Evolutionary conservation across 2,329 filamentous ascomycete species (phyloP), one percentile per base, ranked within the genome.

Genomic region (Ceratocystis cacaofunesta): DNA sequence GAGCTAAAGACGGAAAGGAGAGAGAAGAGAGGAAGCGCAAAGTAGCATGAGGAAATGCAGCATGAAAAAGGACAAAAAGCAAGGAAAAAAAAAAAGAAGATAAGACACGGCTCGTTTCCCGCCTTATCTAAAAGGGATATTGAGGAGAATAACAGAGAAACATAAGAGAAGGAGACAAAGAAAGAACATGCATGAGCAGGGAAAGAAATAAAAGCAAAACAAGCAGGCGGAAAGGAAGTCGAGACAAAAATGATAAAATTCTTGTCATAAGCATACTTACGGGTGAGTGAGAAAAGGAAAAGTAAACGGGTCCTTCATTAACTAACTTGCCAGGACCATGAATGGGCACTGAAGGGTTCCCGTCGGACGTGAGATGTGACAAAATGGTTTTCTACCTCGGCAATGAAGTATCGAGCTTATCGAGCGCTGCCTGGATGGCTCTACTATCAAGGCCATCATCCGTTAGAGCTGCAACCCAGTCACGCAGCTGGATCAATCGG

Each of bases 381-480:
- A 15, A 41, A 41, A 41, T 41, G 36, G 3, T 1, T 32, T 8
- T n/a, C 41, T 73, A 74, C 77, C 69, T 76, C 25, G 77, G 75
- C 64, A 76, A 76, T 15, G 79, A 80, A 61, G 75, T 72, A 69
- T 85, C 82, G 69, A 85, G 72, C 67, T 74, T 75, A 66, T 78
- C 71, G 68, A 84, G 85, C 0, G 83, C 82, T 61, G 76, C 74
- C 72, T 88, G 84, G 61, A 89, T 73, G 28, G 85, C 82, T 72
- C 78, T 82, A 69, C 77, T 77, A 73, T 90, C 87, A 69, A 79
- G 81, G 1, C 89, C 87, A 72, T 95, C 90, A 62, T 85, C 79
- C 74, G 96, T 92, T 60, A 96, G 79, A 67, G 89, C 88, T 22
- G 84, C 79, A 17, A 95, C 78, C 78, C 91, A 85, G 74, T 96